Evolutionary conservation across 495 filamentous ascomycete species (phyloP).

Genomic region (Penicillium taxi): DNA sequence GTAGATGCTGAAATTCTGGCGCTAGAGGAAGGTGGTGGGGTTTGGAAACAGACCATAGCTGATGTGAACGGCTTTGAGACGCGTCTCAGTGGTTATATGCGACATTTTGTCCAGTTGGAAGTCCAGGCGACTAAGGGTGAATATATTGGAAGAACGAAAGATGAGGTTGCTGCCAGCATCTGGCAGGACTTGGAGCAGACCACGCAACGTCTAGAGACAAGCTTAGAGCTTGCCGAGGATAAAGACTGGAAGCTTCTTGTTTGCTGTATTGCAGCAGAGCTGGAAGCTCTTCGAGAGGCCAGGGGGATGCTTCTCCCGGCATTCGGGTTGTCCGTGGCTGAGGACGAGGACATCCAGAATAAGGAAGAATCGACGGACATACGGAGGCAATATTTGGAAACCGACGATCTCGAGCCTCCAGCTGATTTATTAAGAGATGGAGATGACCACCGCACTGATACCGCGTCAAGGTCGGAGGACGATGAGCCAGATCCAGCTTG

Average conservation of each 20-base stretch:
- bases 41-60: conserved; percentile 67
- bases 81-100: conserved; percentile 50
- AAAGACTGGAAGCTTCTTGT: conserved; percentile 81
- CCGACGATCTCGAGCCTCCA: conserved; percentile 32
- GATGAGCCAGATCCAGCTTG: conserved; percentile 45
- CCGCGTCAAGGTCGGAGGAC: conserved; percentile 30
- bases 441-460: conserved; percentile 17
- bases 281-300: conserved; percentile 73
- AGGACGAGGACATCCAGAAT: conserved; percentile 5
- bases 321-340: conserved; percentile 13
- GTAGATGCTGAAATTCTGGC: conserved; percentile 65
- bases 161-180: conserved; percentile 29
- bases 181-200: conserved; percentile 37
- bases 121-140: conserved; percentile 13
- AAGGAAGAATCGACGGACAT: conserved; percentile 1
- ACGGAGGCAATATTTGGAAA: conserved; percentile 17
- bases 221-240: conserved; percentile 35
- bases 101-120: conserved; percentile 21
- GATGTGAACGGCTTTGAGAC: conserved; percentile 64
- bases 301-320: conserved; percentile 51
- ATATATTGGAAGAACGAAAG: conserved; percentile 11
- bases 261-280: conserved; percentile 79
- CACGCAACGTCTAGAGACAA: conserved; percentile 29
- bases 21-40: conserved; percentile 69
- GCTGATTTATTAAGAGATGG: conserved; percentile 33